Evolutionary conservation across 192 early-diverging fungal species (phyloP).

Genomic region (Pilobolus umbonatus): DNA sequence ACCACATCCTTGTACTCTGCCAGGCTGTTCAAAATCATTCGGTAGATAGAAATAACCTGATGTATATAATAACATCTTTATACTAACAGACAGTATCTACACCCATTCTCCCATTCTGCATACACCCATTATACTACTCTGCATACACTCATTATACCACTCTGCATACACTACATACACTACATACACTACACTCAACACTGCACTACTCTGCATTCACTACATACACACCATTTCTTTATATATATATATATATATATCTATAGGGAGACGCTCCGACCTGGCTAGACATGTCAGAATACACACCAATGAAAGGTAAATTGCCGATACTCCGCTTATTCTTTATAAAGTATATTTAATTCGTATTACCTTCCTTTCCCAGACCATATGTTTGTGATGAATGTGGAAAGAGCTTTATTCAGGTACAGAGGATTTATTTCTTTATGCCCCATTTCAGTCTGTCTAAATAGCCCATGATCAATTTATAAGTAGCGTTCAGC

Average conservation of each 20-base stretch:
- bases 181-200: no score
- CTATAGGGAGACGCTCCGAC: constrained; percentile 56
- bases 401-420: constrained; percentile 78
- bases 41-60: not conserved
- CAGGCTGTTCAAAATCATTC: constrained; percentile 64
- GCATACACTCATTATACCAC: no score
- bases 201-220: not conserved
- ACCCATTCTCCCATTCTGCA: no score
- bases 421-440: constrained; percentile 21
- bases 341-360: no score
- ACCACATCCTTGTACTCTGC: constrained; percentile 53
- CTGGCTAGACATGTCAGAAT: constrained; percentile 71
- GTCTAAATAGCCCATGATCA: not conserved
- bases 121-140: no score
- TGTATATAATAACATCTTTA: not conserved
- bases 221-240: not conserved
- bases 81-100: no score
- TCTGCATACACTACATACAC: no score
- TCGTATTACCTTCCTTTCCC: constrained; percentile 13
- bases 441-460: not conserved
- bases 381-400: constrained; percentile 64
- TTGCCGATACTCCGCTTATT: not conserved
- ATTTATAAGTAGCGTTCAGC: constrained; percentile 57
- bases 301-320: constrained; percentile 69
- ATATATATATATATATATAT: not conserved